Evolutionary conservation across 2,329 filamentous ascomycete genomes (phyloP).

Genomic region (Aspergillus ibericus): DNA sequence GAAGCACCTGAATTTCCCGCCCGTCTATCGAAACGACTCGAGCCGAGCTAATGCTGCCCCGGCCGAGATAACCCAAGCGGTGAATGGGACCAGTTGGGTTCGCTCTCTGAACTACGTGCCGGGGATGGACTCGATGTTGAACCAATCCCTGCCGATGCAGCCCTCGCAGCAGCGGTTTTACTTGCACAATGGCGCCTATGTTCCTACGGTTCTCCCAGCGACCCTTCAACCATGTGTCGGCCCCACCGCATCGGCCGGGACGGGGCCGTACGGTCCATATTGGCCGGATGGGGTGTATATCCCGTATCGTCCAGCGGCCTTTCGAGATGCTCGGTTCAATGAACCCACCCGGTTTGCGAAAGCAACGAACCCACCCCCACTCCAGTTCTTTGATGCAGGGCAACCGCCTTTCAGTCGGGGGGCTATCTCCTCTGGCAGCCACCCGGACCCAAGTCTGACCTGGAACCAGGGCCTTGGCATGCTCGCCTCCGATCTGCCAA

Average conservation of each 20-base stretch:
- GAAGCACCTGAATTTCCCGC: conserved; percentile 40
- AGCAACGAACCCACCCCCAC: conserved; percentile 19
- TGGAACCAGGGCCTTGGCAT: conserved; percentile 35
- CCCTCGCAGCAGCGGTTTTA: conserved; percentile 42
- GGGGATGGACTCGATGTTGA: conserved; percentile 62
- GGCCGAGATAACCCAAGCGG: conserved; percentile 33
- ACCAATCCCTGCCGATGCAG: conserved; percentile 54
- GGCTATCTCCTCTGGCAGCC: conserved; percentile 26
- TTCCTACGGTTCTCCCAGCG: conserved; percentile 61
- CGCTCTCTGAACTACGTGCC: conserved; percentile 47
- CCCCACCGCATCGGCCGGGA: conserved; percentile 58
- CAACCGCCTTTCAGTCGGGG: conserved; percentile 31
- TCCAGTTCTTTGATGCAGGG: conserved; percentile 31
- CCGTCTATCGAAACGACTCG: conserved; percentile 40
- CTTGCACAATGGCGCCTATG: conserved; percentile 49
- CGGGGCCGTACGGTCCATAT: conserved; percentile 61
- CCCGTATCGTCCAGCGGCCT: conserved; percentile 59
- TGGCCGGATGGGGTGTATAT: conserved; percentile 64
- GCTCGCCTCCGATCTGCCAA: conserved; percentile 28
- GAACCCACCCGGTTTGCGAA: conserved; percentile 26
- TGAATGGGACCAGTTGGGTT: conserved; percentile 43
- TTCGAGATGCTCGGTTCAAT: conserved; percentile 53
- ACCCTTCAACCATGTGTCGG: conserved; percentile 58
- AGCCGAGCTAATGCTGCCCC: conserved; percentile 26
- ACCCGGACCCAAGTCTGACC: conserved; percentile 28